Evolutionary conservation across 2,329 filamentous ascomycete genomes (phyloP).

Genomic region (Ceratocystis papillata): DNA sequence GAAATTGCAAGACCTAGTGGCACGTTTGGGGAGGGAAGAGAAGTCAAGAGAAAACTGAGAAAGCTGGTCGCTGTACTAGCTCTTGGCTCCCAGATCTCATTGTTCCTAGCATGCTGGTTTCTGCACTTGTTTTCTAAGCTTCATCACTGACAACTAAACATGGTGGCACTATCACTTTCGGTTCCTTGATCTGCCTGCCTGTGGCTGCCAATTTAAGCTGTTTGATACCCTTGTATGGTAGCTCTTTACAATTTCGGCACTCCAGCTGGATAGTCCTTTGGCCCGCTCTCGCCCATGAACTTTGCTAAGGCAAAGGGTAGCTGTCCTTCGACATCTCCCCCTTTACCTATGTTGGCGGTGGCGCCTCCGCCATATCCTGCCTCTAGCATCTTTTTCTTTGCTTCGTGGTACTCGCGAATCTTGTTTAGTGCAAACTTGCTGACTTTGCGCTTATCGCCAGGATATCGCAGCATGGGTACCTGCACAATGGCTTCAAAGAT

Average conservation of each 20-base stretch:
- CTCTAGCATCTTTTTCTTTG: conserved; percentile 32
- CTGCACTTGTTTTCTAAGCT: background rate
- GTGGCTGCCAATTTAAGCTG: background rate
- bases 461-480: conserved; percentile 38
- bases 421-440: conserved; percentile 35
- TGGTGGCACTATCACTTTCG: too few species aligned
- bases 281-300: conserved; percentile 22
- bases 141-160: too few species aligned
- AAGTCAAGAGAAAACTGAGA: background rate
- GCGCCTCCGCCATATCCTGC: background rate
- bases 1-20: background rate
- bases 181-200: background rate
- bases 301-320: conserved; percentile 16
- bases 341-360: background rate
- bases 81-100: background rate
- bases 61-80: too few species aligned
- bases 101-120: background rate
- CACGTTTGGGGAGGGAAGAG: background rate
- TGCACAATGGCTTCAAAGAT: conserved; percentile 41
- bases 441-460: conserved; percentile 34
- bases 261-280: conserved; percentile 22
- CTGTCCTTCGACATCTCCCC: background rate
- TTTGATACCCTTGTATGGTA: background rate
- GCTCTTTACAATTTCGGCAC: conserved; percentile 13
- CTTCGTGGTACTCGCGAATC: conserved; percentile 36